Evolutionary conservation across 441 rosid species (phyloP).

Genomic region (Croton laevigatus): DNA sequence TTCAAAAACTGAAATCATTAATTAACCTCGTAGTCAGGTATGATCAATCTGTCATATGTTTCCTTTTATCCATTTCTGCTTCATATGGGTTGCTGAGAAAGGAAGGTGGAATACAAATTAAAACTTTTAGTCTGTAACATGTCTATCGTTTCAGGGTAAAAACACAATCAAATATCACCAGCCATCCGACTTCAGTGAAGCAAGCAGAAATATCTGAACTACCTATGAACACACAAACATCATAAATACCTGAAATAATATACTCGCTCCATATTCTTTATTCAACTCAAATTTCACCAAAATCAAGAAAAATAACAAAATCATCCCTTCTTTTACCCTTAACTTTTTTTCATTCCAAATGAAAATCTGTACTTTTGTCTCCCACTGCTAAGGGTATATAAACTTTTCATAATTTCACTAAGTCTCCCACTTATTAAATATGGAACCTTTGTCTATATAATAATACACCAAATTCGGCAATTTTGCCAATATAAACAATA

Average conservation of each 20-base stretch:
- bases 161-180: background rate
- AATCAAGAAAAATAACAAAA: too few relatives aligned
- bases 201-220: constrained; percentile 8
- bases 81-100: constrained; percentile 47
- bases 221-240: background rate
- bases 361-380: too few relatives aligned
- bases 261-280: background rate
- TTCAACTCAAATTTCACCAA: too few relatives aligned
- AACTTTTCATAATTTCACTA: too few relatives aligned
- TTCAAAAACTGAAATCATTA: constrained; percentile 7
- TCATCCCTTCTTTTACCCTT: too few relatives aligned
- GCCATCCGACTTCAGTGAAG: constrained; percentile 1
- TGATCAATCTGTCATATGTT: constrained; percentile 38
- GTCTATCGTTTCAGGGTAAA: background rate
- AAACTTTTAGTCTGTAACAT: constrained; percentile 9
- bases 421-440: too few relatives aligned
- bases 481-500: too few relatives aligned
- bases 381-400: too few relatives aligned
- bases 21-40: constrained; percentile 38
- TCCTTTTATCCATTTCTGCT: constrained; percentile 39
- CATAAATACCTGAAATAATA: background rate
- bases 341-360: too few relatives aligned
- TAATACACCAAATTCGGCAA: too few relatives aligned
- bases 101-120: constrained; percentile 30
- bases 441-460: too few relatives aligned